Base-by-base conservation (phyloP, 441 rosid species). In the Eruca vesicaria region DNA sequence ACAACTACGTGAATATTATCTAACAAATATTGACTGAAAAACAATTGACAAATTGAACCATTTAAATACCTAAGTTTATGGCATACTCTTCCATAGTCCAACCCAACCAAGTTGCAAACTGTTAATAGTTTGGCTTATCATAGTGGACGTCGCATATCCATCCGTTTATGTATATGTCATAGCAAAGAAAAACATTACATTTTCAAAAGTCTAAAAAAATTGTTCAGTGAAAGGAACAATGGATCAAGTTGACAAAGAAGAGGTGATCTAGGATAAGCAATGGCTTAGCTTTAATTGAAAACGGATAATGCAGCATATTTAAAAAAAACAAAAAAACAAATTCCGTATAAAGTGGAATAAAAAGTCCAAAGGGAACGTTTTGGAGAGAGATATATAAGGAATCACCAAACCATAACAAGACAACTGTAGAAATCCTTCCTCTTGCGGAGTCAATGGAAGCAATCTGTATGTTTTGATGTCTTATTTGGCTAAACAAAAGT, bases 261-360 rank as follows among this genome's bases (percentile, higher is more conserved):
- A 63, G 63, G 16, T 63, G 63, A 72, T 36, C 20, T 72, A 2
- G 31, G 0, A 63, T 32, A 63, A 36, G 16, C 55, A 19, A 72
- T 14, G 4, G 65, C 71, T 66, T 66, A 4, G 66, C 77, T 66
- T 66, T 66, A 66, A 66, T 58, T 66, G 72, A 20, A 57, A 57
- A 20, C 78, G 61, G 72, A 74, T 67, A 45, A 32, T 59, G 61
- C 72, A 53, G 72, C 12, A 26, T 8, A 41, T 41, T 41, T n/a
- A 35, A 3, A n/a, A n/a, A n/a, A n/a, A n/a, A n/a, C n/a, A n/a
- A n/a, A n/a, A n/a, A n/a, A n/a, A n/a, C n/a, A n/a, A 43, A 31
- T 74, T 48, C 68, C 72, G 41, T 67, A 74, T 58, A 58, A 58
- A 21, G 21, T 9, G 67, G 67, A 74, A 58, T 57, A 57, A 64